These are phyloP conservation scores for Brasilioporus rufonigricans DNA, from an alignment of 768 basidiomycete genomes.

Conservation along the genomic window DNA sequence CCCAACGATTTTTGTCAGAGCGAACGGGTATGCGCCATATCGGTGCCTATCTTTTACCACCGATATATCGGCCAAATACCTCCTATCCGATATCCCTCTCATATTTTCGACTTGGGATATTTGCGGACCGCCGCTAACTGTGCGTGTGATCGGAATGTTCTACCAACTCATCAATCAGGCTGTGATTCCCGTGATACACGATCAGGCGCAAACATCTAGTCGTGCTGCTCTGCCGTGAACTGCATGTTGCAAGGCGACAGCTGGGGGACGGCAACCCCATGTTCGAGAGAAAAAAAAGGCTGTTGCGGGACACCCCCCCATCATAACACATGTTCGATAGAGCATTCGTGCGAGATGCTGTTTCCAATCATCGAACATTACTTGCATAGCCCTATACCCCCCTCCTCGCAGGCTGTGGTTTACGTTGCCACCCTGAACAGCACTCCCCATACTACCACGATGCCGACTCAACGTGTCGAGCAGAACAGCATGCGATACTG, in stretches of 20 bases:
- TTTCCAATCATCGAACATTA: slow-evolving; percentile 18
- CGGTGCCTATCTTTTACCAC: slow-evolving; percentile 21
- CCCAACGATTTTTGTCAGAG: slow-evolving; percentile 11
- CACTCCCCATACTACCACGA: slow-evolving; percentile 21
- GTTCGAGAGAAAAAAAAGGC: slow-evolving; percentile 13
- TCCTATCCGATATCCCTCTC: slow-evolving; percentile 19
- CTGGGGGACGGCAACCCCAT: slow-evolving; percentile 8
- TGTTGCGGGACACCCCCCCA: slow-evolving; percentile 6
- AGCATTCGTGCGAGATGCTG: slow-evolving; percentile 8
- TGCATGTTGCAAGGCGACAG: slow-evolving; percentile 15
- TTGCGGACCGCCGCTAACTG: slow-evolving; percentile 9
- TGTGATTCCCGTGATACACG: slow-evolving; percentile 23
- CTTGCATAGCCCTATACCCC: slow-evolving; percentile 21
- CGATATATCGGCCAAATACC: slow-evolving; percentile 14
- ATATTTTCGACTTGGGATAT: slow-evolving; percentile 1
- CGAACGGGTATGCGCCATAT: slow-evolving; percentile 8
- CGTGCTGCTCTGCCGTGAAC: slow-evolving; percentile 22
- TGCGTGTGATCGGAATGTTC: slow-evolving; percentile 21
- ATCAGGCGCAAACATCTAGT: slow-evolving; percentile 12
- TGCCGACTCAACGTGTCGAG: slow-evolving; percentile 21
- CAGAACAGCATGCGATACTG: slow-evolving; percentile 9
- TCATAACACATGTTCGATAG: slow-evolving; percentile 15
- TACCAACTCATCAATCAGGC: slow-evolving; percentile 14
- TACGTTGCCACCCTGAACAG: slow-evolving; percentile 29
- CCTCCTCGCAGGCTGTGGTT: slow-evolving; percentile 24